phyloP scores from a whole-genome alignment of 2,329 filamentous ascomycete genomes.

The Exophiala mesophila region DNA sequence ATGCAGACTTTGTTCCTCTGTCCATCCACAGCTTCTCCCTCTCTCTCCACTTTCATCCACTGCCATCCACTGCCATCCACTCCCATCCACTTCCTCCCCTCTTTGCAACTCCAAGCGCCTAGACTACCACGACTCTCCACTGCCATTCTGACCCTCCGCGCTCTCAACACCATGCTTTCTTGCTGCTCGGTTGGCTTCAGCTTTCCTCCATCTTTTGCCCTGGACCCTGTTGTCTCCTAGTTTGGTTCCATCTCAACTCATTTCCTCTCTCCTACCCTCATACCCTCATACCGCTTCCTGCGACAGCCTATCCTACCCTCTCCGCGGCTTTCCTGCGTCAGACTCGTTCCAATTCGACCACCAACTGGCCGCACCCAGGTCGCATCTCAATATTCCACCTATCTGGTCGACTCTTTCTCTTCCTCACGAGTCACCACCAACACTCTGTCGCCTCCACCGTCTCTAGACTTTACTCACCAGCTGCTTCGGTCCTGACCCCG shows the following conservation, averaged over 20 bases:
- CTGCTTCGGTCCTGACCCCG: not conserved
- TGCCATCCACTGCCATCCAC: not conserved
- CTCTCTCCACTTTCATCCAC: not conserved
- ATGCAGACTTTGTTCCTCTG: not conserved
- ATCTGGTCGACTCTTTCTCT: not conserved
- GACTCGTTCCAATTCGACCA: not conserved
- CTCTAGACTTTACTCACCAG: constrained; percentile 6
- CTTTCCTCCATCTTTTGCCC: not conserved
- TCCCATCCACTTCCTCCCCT: not conserved
- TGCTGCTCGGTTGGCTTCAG: not conserved
- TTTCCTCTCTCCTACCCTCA: not conserved
- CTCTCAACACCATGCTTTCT: not conserved
- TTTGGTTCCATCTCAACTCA: not conserved
- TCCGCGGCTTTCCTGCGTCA: not conserved
- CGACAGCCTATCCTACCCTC: not conserved
- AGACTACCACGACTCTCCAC: not conserved
- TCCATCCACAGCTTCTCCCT: not conserved
- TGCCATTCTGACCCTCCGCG: not conserved
- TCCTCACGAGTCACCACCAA: not conserved
- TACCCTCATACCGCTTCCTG: not conserved
- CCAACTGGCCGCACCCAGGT: not conserved
- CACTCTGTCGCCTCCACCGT: constrained; percentile 6
- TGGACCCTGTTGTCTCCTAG: not conserved
- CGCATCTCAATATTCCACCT: not conserved
- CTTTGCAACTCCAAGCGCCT: not conserved